A percentile compares a stretch with the other conserved stretches of the same genome.
Conservation (phyloP, 2,329 filamentous ascomycete genomes). For the Leptosphaerulina australis region DNA sequence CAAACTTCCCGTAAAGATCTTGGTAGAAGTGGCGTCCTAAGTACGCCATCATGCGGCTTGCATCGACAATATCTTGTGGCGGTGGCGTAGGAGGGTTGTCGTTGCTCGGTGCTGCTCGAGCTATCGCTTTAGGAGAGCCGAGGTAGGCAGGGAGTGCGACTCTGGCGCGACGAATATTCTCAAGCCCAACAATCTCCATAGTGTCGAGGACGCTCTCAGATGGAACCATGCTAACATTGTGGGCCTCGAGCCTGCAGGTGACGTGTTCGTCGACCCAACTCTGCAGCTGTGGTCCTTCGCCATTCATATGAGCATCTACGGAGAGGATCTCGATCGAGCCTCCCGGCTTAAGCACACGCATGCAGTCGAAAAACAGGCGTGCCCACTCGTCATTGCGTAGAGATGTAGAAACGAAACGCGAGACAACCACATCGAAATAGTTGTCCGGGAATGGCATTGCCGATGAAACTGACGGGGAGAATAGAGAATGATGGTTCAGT, state of each 20-base stretch:
- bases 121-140: conserved; percentile 10
- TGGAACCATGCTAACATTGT: conserved; percentile 30
- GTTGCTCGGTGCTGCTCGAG: conserved; percentile 16
- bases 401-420: conserved; percentile 30
- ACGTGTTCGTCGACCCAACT: conserved; percentile 35
- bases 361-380: conserved; percentile 37
- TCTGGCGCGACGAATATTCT: conserved; percentile 37
- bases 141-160: conserved; percentile 32
- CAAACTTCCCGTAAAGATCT: conserved; percentile 30
- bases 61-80: conserved; percentile 28
- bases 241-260: conserved; percentile 28
- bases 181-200: conserved; percentile 37
- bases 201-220: conserved; percentile 38
- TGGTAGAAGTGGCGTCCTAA: conserved; percentile 37
- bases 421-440: conserved; percentile 37
- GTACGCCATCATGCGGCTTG: conserved; percentile 35
- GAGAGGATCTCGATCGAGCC: conserved; percentile 37
- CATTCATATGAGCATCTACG: conserved; percentile 33
- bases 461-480: conserved; percentile 29
- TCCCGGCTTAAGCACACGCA: conserved; percentile 37
- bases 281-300: conserved; percentile 30
- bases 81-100: conserved; percentile 20
- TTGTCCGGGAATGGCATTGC: conserved; percentile 33
- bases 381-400: conserved; percentile 38
- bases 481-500: conserved; percentile 37